Percentiles rank a stretch among this genome's conserved stretches.
Evolutionary conservation across 306 rosid species (phyloP).

Genomic region (Acacia confusa): DNA sequence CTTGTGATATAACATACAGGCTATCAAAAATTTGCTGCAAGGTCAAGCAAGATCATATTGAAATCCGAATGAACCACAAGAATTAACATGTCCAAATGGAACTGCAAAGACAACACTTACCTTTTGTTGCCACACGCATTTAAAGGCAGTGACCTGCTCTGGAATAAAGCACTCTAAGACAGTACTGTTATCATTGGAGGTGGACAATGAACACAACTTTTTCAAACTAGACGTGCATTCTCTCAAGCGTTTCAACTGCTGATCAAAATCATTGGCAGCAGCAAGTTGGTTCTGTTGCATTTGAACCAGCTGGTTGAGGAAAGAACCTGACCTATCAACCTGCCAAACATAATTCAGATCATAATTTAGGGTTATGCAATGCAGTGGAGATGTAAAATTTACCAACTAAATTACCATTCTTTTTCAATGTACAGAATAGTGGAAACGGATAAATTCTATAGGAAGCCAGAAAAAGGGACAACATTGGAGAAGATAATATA

Average conservation of each 20-base stretch:
- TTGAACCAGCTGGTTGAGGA: conserved; percentile 64
- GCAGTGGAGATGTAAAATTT: conserved; percentile 13
- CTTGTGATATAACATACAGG: conserved; percentile 49
- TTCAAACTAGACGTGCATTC: conserved; percentile 54
- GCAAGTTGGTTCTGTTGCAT: conserved; percentile 73
- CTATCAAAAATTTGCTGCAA: conserved; percentile 80
- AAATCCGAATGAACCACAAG: conserved; percentile 8
- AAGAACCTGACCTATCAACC: conserved; percentile 69
- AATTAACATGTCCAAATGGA: conserved; percentile 16
- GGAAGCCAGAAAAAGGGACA: neutral
- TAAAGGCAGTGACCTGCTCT: conserved; percentile 51
- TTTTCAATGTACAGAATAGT: neutral
- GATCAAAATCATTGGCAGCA: conserved; percentile 57
- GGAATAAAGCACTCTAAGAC: conserved; percentile 43
- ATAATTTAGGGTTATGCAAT: neutral
- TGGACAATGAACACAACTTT: conserved; percentile 48
- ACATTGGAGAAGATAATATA: neutral
- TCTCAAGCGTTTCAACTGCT: conserved; percentile 61
- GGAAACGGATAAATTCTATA: neutral
- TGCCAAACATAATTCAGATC: conserved; percentile 35
- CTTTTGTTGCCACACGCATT: conserved; percentile 94
- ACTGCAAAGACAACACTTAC: conserved; percentile 26
- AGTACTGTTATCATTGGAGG: conserved; percentile 33
- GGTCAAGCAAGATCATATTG: conserved; percentile 19
- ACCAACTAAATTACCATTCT: neutral